Percentiles rank a stretch among this genome's conserved stretches.
phyloP scores from a whole-genome alignment of 768 basidiomycete species.

The Filobasidium floriforme region DNA sequence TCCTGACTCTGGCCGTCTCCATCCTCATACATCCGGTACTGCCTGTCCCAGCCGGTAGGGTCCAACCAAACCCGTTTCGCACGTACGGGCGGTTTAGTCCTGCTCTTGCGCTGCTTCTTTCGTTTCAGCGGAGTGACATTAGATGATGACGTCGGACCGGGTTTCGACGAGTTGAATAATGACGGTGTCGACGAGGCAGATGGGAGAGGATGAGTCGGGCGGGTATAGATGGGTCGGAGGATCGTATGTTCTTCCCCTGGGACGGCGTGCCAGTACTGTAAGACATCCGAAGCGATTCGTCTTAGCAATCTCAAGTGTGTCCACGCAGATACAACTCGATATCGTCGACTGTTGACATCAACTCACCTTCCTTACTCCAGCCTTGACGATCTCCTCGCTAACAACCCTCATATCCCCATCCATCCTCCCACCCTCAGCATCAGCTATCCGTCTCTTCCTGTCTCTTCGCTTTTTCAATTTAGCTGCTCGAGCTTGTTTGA shows the following conservation, averaged over 20 bases:
- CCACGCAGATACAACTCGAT: too few species aligned
- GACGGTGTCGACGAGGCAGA: background rate
- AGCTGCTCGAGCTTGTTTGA: slow-evolving; percentile 10
- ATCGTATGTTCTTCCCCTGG: slow-evolving; percentile 16
- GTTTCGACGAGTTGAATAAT: too few species aligned
- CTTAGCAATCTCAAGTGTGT: too few species aligned
- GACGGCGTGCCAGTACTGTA: slow-evolving; percentile 31
- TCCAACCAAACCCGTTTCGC: slow-evolving; percentile 34
- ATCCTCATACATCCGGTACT: background rate
- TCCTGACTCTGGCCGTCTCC: background rate
- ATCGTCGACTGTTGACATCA: too few species aligned
- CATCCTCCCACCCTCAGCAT: slow-evolving; percentile 33
- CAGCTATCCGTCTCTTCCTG: slow-evolving; percentile 19
- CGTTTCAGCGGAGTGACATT: slow-evolving; percentile 13
- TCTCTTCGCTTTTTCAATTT: slow-evolving; percentile 29
- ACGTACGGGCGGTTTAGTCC: slow-evolving; percentile 28
- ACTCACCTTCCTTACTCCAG: slow-evolving; percentile 19
- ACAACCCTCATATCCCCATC: slow-evolving; percentile 37
- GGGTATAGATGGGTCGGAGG: slow-evolving; percentile 37
- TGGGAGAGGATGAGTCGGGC: slow-evolving; percentile 37
- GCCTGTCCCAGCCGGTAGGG: slow-evolving; percentile 28
- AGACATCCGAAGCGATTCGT: too few species aligned
- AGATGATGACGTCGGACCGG: background rate
- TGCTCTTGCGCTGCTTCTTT: slow-evolving; percentile 11
- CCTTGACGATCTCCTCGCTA: slow-evolving; percentile 19